Evolutionary conservation across 768 basidiomycete genomes (phyloP), one percentile per base, ranked within the genome.

Genomic region (Mrakia gelida): DNA sequence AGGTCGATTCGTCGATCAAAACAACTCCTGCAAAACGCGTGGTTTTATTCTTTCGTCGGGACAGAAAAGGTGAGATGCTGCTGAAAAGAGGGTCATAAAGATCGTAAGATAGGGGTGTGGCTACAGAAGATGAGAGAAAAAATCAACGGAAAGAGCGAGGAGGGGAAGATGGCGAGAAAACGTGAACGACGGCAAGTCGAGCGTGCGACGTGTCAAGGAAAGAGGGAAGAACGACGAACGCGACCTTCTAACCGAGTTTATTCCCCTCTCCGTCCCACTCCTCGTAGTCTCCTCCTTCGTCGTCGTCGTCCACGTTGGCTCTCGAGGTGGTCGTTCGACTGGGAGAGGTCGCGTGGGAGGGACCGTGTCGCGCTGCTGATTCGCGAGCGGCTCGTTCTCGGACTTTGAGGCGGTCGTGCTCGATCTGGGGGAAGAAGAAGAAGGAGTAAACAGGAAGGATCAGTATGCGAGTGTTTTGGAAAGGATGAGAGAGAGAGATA

Each of bases 331-430:
- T 21, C 16, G 38, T 5, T 34, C 23, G 65, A 41, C 26, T 26
- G 67, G 67, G 21, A 34, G 26, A 34, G 67, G 67, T 21, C 18
- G 49, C 16, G 16, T 23, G 34, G 21, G 21, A 41, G 43, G 34
- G 38, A 21, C 54, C 52, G 9, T 61, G 52, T 73, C 73, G 73
- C 13, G 73, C 56, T 34, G 73, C 32, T 0, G 67, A 16, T 23
- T 76, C 75, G 8, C 63, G 43, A 28, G 52, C 75, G 0, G 68
- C 68, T 16, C 68, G 67, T 23, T 59, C 23, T 0, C 34, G 28
- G 54, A 76, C 68, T 16, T 34, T 70, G 28, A 52, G 28, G 21
- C 75, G 75, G 56, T 76, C 75, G 30, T 76, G 52, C 21, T 76
- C 75, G 52, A 76, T 76, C 75, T 76, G 62, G n/a, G 30, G 21